A percentile compares a stretch with the other conserved stretches of the same genome.
These are phyloP conservation scores for Lentinula edodes DNA, from an alignment of 768 basidiomycete genomes.

Conservation along the genomic window DNA sequence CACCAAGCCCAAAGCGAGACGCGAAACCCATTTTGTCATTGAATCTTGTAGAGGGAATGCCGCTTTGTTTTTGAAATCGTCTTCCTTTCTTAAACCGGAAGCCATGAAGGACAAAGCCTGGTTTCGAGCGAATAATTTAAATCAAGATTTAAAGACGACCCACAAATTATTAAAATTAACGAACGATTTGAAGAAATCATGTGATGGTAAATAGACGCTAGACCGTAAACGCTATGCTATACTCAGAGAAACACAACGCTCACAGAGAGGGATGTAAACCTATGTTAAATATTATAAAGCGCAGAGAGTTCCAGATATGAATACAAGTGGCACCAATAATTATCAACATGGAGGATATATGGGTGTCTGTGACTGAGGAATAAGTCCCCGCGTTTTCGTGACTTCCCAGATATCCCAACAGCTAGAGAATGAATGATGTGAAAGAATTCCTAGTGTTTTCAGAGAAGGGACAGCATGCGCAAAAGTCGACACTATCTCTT, in stretches of 20 bases:
- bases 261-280: too few species aligned
- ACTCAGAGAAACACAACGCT: too few species aligned
- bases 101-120: background rate
- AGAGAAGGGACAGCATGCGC: background rate
- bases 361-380: background rate
- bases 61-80: background rate
- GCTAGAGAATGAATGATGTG: slow-evolving; percentile 5
- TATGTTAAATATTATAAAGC: too few species aligned
- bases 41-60: background rate
- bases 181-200: background rate
- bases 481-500: background rate
- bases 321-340: too few species aligned
- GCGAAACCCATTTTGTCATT: slow-evolving; percentile 26
- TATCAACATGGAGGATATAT: background rate
- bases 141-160: background rate
- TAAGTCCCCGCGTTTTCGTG: background rate
- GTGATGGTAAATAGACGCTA: too few species aligned
- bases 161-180: background rate
- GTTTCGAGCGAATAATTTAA: background rate
- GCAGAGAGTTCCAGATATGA: too few species aligned
- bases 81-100: background rate
- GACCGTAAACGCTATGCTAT: too few species aligned
- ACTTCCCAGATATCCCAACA: slow-evolving; percentile 7
- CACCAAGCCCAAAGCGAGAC: slow-evolving; percentile 25
- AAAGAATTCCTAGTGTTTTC: background rate